These are phyloP conservation scores for Microstegium vimineum DNA, from an alignment of 176 grass and related monocot species.

Conservation along the genomic window DNA sequence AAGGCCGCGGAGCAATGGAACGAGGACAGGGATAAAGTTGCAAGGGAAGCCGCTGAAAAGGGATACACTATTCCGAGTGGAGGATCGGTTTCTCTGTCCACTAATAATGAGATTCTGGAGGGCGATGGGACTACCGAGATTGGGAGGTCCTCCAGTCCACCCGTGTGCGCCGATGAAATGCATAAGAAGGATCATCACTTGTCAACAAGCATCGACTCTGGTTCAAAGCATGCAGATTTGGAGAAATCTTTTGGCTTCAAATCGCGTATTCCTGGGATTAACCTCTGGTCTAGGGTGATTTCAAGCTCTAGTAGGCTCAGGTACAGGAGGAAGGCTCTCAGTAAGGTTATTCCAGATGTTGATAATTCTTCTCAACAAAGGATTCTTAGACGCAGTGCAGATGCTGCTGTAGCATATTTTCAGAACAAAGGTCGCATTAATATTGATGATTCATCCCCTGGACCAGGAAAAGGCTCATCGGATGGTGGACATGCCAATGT, in stretches of 20 bases:
- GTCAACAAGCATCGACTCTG: slow-evolving; percentile 45
- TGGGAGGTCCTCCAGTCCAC: slow-evolving; percentile 41
- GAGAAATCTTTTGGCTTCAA: slow-evolving; percentile 73
- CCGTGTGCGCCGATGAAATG: slow-evolving; percentile 72
- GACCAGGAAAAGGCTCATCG: slow-evolving; percentile 32
- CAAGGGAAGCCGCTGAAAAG: slow-evolving; percentile 62
- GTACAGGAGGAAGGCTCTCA: slow-evolving; percentile 57
- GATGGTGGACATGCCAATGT: slow-evolving; percentile 37
- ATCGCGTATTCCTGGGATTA: slow-evolving; percentile 40
- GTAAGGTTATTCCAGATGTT: slow-evolving; percentile 50
- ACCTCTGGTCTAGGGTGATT: slow-evolving; percentile 66
- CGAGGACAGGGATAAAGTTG: slow-evolving; percentile 49
- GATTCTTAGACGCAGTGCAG: slow-evolving; percentile 68
- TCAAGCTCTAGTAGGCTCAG: slow-evolving; percentile 38
- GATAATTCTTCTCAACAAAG: slow-evolving; percentile 75
- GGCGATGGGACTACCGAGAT: slow-evolving; percentile 20
- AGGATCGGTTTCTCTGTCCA: slow-evolving; percentile 10
- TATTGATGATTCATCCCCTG: slow-evolving; percentile 30
- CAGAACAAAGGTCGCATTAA: slow-evolving; percentile 30
- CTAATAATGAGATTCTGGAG: slow-evolving; percentile 33
- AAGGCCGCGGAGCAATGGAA: slow-evolving; percentile 33
- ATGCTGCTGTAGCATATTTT: slow-evolving; percentile 78
- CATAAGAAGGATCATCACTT: slow-evolving; percentile 71
- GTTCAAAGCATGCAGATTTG: slow-evolving; percentile 66
- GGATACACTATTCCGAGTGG: slow-evolving; percentile 67